Base-by-base conservation (phyloP, 2,329 filamentous ascomycete genomes). In the Xylariales sp. region DNA sequence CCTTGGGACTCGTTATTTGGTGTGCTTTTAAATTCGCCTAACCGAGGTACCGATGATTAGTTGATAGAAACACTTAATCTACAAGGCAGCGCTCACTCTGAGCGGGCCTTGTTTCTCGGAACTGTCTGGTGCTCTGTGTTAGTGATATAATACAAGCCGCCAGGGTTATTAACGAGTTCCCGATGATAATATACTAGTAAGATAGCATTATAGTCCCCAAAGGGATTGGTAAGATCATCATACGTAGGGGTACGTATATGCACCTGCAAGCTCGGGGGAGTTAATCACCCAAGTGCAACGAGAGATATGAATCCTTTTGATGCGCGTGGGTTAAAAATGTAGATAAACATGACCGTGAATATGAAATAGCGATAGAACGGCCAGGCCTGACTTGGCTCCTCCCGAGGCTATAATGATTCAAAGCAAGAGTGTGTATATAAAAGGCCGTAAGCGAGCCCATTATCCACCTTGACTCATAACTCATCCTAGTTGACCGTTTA, bases 381-480 rank as follows among this genome's bases (percentile, higher is more conserved):
- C 5, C 23, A 12, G 8, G 30, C 9, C n/a, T 14, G 16, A 12
- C 10, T 16, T 16, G 12, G 2, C 28, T n/a, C 30, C 23, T 34
- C 41, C 3, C 8, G 30, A n/a, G 12, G 48, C 6, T 0, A 12
- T 3, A 43, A 14, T 3, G 43, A 16, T 54, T 16, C 6, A 32
- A 9, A 36, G 10, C n/a, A 2, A 30, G 18, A 65, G n/a, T 49
- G 23, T 28, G 36, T 52, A 43, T 12, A 36, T 23, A 32, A 10
- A 16, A 5, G 14, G 9, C 49, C 34, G 45, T 48, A 23, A 55
- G 28, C 32, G 28, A 55, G 18, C 45, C 62, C 30, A 53, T 58
- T 6, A 48, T 45, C 32, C 41, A 36, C 56, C 36, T 52, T 41
- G 36, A 30, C 64, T 52, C 64, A 45, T 69, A 54, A 45, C 52